Conservation (phyloP, 2,329 filamentous ascomycete species). For the Nigrospora oryzae region DNA sequence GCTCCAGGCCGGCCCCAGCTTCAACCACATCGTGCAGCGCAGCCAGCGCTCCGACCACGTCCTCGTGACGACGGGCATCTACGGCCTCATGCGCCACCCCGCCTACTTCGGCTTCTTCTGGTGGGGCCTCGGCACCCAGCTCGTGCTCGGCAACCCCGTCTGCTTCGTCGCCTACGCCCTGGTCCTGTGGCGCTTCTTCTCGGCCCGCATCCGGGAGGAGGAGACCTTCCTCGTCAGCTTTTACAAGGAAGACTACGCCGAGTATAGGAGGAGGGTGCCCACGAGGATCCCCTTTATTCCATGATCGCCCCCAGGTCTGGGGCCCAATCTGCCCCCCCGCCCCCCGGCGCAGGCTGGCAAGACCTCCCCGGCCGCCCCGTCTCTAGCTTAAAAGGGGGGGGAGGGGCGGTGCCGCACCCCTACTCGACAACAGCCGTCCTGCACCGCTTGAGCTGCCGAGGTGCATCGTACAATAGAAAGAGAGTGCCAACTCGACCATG, state of each 20-base stretch:
- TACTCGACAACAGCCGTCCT: too few relatives aligned
- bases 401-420: too few relatives aligned
- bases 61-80: conserved; percentile 79
- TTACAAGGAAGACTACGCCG: conserved; percentile 74
- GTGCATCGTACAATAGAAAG: too few relatives aligned
- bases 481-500: too few relatives aligned
- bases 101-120: conserved; percentile 98
- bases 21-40: conserved; percentile 81
- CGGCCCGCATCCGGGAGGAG: conserved; percentile 63
- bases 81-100: conserved; percentile 70
- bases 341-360: background rate
- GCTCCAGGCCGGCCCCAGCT: conserved; percentile 80
- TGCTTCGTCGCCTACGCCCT: conserved; percentile 67
- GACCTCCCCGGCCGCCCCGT: too few relatives aligned
- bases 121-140: conserved; percentile 92
- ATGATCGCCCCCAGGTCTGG: conserved; percentile 2
- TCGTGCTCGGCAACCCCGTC: conserved; percentile 76
- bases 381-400: too few relatives aligned
- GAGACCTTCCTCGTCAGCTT: conserved; percentile 71
- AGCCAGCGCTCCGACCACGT: conserved; percentile 59
- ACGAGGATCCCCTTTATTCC: conserved; percentile 75
- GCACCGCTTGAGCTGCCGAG: too few relatives aligned
- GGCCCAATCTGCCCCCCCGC: background rate
- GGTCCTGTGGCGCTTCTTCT: conserved; percentile 84
- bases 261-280: conserved; percentile 62